These are phyloP conservation scores for Grosmannia serpens DNA, from an alignment of 2,329 filamentous ascomycete species.

Conservation along the genomic window DNA sequence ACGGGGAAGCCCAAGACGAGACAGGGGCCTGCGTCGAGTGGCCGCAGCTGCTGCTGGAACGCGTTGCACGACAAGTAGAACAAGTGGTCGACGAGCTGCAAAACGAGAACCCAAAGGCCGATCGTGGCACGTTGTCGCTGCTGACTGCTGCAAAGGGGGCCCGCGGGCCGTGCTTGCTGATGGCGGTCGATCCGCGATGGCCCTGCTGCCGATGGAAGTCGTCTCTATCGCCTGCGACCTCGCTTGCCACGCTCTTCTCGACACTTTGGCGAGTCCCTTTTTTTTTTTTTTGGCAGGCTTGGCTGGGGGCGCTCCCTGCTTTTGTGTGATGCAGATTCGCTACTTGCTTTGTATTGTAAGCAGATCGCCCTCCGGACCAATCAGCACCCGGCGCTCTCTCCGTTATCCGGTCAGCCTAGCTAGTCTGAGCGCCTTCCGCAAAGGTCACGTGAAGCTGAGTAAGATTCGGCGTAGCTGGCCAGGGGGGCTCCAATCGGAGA, in stretches of 20 bases:
- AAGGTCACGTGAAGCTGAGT: not conserved
- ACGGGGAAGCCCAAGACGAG: not conserved
- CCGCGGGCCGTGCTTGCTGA: too few species aligned
- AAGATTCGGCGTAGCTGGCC: too few species aligned
- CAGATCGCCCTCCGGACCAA: not conserved
- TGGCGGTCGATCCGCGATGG: too few species aligned
- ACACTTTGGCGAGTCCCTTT: not conserved
- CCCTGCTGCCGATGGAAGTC: too few species aligned
- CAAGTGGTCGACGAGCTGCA: too few species aligned
- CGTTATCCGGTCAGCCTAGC: not conserved
- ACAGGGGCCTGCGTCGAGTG: too few species aligned
- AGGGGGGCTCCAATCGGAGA: too few species aligned
- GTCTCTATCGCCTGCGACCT: too few species aligned
- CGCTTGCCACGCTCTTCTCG: too few species aligned
- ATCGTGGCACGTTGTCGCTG: not conserved
- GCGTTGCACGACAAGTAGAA: not conserved
- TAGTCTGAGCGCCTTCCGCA: not conserved
- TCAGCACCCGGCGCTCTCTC: not conserved
- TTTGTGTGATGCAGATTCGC: not conserved
- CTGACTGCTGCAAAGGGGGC: too few species aligned
- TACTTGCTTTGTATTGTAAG: not conserved
- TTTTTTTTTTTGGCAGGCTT: not conserved
- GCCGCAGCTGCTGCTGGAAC: not conserved
- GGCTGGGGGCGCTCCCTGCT: not conserved
- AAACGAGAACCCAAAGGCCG: too few species aligned